Evolutionary conservation across 352 stramenopile species (phyloP).

Genomic region (Pseudoperonospora humuli): DNA sequence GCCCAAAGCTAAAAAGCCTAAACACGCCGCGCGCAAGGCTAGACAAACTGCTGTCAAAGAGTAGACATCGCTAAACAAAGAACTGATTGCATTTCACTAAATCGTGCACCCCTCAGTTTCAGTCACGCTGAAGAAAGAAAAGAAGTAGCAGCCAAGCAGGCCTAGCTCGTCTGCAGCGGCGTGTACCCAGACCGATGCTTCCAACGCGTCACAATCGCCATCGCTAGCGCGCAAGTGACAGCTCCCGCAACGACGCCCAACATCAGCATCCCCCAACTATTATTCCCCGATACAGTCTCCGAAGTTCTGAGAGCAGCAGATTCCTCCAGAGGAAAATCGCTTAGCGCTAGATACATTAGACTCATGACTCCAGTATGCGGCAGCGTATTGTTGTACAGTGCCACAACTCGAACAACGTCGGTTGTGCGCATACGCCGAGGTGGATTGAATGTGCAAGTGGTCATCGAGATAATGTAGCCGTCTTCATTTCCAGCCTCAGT

Average conservation of each 20-base stretch:
- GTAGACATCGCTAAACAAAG: conserved; percentile 15
- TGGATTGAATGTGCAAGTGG: conserved; percentile 65
- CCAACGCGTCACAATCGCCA: conserved; percentile 28
- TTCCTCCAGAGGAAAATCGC: conserved; percentile 35
- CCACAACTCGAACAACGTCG: conserved; percentile 63
- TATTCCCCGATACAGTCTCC: background rate
- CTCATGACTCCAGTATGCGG: conserved; percentile 74
- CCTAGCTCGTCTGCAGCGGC: conserved; percentile 22
- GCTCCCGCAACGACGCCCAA: conserved; percentile 20
- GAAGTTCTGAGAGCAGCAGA: conserved; percentile 6
- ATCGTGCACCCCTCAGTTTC: background rate
- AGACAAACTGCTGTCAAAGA: conserved; percentile 42
- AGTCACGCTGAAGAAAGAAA: background rate
- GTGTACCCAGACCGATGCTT: conserved; percentile 50
- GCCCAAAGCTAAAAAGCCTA: conserved; percentile 55
- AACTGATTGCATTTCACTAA: conserved; percentile 13
- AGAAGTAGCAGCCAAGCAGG: background rate
- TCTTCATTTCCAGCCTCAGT: conserved; percentile 54
- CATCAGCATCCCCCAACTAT: conserved; percentile 11
- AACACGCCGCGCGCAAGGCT: conserved; percentile 61
- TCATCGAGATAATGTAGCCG: conserved; percentile 67
- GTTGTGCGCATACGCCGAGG: conserved; percentile 59
- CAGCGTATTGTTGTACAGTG: conserved; percentile 76
- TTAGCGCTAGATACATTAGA: conserved; percentile 67
- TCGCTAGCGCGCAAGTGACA: conserved; percentile 16